Conservation (phyloP, 305 asterid genomes). For the Solanum aculeatissimum region DNA sequence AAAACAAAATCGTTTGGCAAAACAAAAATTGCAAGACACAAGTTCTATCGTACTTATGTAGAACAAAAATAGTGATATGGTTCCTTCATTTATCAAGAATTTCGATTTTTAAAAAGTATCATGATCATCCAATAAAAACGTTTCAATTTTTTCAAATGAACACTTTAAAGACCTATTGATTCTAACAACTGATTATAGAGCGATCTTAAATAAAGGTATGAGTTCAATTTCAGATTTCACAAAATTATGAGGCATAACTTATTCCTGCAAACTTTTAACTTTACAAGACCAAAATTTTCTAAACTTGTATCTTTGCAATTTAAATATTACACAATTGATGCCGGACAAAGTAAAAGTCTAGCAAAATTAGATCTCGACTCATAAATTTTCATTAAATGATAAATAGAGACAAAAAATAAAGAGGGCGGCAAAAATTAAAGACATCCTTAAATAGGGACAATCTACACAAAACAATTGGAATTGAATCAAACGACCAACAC, state of each 20-base stretch:
- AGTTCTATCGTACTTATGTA: too few relatives aligned
- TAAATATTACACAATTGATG: background rate
- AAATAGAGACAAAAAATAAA: too few relatives aligned
- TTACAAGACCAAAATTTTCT: background rate
- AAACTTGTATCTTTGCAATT: background rate
- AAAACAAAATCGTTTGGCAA: background rate
- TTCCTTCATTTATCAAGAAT: too few relatives aligned
- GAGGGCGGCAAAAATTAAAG: background rate
- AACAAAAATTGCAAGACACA: background rate
- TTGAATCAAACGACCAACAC: background rate
- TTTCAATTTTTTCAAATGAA: too few relatives aligned
- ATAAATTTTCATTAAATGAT: background rate
- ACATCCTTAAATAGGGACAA: background rate
- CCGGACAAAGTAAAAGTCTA: background rate
- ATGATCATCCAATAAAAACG: too few relatives aligned
- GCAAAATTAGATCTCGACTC: background rate
- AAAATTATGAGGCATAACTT: background rate
- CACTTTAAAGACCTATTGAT: too few relatives aligned
- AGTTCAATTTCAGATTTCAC: background rate
- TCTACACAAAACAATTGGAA: background rate
- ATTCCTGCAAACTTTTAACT: background rate
- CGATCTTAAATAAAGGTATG: too few relatives aligned
- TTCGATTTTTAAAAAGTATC: too few relatives aligned
- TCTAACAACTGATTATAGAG: too few relatives aligned
- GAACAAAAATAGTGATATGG: too few relatives aligned